These are phyloP conservation scores for Auriscalpium vulgare DNA, from an alignment of 768 basidiomycete species.

Conservation along the genomic window DNA sequence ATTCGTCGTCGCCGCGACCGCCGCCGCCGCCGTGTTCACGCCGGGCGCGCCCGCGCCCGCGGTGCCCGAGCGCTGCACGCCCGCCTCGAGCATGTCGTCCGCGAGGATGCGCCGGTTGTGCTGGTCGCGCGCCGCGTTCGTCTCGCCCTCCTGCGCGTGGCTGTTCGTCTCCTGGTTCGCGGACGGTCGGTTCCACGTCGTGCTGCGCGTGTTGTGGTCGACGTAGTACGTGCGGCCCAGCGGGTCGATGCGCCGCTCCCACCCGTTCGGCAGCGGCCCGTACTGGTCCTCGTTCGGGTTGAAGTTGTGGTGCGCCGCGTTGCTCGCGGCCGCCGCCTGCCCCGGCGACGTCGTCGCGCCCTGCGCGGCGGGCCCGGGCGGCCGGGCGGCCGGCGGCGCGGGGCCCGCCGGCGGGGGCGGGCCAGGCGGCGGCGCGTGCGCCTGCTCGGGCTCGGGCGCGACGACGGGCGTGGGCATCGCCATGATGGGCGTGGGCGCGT, in stretches of 20 bases:
- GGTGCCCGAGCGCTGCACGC: constrained; percentile 26
- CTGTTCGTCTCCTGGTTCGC: constrained; percentile 67
- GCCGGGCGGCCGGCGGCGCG: constrained; percentile 14
- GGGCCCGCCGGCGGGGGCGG: constrained; percentile 31
- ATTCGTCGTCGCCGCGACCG: constrained; percentile 43
- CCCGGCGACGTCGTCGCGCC: constrained; percentile 27
- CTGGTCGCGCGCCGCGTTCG: constrained; percentile 79
- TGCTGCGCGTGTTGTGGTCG: constrained; percentile 95
- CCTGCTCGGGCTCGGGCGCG: constrained; percentile 22
- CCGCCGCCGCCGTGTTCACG: constrained; percentile 30
- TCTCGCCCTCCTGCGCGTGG: constrained; percentile 64
- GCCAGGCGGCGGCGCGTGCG: constrained; percentile 16
- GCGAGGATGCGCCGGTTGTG: constrained; percentile 78
- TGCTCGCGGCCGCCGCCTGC: constrained; percentile 22
- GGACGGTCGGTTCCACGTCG: constrained; percentile 95
- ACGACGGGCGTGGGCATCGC: constrained; percentile 32
- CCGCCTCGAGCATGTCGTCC: constrained; percentile 78
- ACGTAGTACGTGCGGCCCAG: constrained; percentile 96
- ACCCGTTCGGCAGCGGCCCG: constrained; percentile 83
- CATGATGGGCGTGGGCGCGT: constrained; percentile 28
- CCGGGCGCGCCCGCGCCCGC: constrained; percentile 22
- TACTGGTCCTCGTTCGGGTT: constrained; percentile 93
- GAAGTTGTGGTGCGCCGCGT: constrained; percentile 59
- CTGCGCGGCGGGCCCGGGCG: constrained; percentile 16
- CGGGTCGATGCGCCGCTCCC: constrained; percentile 97